These are phyloP conservation scores for Akanthomyces uredinophilus DNA, from an alignment of 2,329 filamentous ascomycete genomes.

Conservation along the genomic window DNA sequence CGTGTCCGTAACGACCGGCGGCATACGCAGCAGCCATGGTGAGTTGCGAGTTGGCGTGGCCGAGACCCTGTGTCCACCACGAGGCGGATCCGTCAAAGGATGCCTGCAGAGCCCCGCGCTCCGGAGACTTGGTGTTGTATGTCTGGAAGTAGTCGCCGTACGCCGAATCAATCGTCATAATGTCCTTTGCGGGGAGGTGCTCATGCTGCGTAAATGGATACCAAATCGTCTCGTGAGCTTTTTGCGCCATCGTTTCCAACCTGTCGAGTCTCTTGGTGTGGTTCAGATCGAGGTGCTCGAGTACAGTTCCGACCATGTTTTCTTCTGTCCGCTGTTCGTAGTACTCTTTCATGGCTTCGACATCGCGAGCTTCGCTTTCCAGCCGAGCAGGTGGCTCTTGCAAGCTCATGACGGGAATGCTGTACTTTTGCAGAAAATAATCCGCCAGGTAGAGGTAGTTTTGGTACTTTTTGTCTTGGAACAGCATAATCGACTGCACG, in stretches of 20 bases:
- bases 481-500: slow-evolving; percentile 64
- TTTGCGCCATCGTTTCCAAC: slow-evolving; percentile 55
- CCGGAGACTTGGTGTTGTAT: slow-evolving; percentile 12
- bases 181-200: slow-evolving; percentile 53
- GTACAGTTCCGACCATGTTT: slow-evolving; percentile 36
- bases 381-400: slow-evolving; percentile 53
- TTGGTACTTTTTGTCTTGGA: slow-evolving; percentile 59
- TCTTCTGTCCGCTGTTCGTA: slow-evolving; percentile 47
- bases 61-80: slow-evolving; percentile 88
- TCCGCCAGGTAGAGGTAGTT: slow-evolving; percentile 63
- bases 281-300: slow-evolving; percentile 45
- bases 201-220: slow-evolving; percentile 84
- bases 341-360: slow-evolving; percentile 55
- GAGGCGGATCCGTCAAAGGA: slow-evolving; percentile 81
- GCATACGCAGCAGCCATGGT: slow-evolving; percentile 74
- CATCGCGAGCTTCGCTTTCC: slow-evolving; percentile 40
- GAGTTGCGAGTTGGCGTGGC: slow-evolving; percentile 68
- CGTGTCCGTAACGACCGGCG: slow-evolving; percentile 77
- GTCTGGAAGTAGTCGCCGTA: slow-evolving; percentile 75
- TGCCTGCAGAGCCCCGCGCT: slow-evolving; percentile 45
- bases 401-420: slow-evolving; percentile 52
- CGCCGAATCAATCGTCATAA: slow-evolving; percentile 75
- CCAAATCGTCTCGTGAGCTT: slow-evolving; percentile 67
- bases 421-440: slow-evolving; percentile 59
- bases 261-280: slow-evolving; percentile 53